Evolutionary conservation across 2,329 filamentous ascomycete genomes (phyloP).

Genomic region (Coniochaeta pulveracea): DNA sequence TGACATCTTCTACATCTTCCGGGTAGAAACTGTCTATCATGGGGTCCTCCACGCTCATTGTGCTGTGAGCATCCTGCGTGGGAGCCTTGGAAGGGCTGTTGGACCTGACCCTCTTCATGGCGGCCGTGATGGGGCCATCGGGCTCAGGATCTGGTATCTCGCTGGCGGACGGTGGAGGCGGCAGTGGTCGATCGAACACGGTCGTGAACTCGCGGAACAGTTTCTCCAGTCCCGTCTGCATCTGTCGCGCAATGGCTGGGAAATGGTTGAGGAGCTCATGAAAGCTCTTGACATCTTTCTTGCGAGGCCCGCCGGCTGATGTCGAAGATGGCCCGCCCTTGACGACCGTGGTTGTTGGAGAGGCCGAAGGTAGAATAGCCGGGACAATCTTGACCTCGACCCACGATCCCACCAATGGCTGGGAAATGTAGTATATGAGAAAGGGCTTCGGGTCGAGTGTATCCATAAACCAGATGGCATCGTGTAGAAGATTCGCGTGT

Average conservation of each 20-base stretch:
- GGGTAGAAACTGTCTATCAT: conserved; percentile 56
- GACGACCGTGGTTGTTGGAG: no score
- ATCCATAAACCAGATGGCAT: conserved; percentile 81
- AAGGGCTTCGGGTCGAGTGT: conserved; percentile 84
- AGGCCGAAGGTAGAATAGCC: conserved; percentile 39
- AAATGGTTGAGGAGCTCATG: conserved; percentile 83
- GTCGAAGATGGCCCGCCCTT: conserved; percentile 27
- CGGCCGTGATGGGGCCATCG: conserved; percentile 42
- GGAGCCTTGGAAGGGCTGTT: conserved; percentile 30
- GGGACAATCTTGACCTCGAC: conserved; percentile 64
- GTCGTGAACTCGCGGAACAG: conserved; percentile 82
- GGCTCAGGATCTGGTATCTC: conserved; percentile 47
- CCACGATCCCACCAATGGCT: conserved; percentile 72
- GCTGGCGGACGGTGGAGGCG: conserved; percentile 55
- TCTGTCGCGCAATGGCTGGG: conserved; percentile 89
- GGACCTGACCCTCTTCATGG: conserved; percentile 43
- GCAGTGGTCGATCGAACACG: conserved; percentile 75
- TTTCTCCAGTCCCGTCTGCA: conserved; percentile 84
- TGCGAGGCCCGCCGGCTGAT: conserved; percentile 42
- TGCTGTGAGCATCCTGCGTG: conserved; percentile 13
- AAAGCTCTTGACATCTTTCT: conserved; percentile 88
- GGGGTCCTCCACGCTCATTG: conserved; percentile 17
- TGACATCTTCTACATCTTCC: conserved; percentile 83
- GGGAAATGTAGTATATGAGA: conserved; percentile 93
- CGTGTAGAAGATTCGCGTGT: conserved; percentile 76